Evolutionary conservation across 2,329 filamentous ascomycete genomes (phyloP).

Genomic region (Lecanicillium sp.): DNA sequence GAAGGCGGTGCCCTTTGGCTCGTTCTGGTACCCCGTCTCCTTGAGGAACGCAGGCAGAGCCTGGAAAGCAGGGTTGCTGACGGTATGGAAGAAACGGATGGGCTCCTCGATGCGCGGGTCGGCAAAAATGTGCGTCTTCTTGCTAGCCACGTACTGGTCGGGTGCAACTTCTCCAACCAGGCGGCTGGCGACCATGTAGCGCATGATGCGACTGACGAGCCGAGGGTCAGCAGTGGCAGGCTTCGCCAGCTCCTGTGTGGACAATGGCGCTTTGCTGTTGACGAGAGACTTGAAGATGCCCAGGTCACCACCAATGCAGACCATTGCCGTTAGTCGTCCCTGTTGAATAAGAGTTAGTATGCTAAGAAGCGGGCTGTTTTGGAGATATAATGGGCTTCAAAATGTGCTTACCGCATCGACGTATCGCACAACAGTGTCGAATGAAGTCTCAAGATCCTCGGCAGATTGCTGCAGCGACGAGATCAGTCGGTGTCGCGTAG

Average conservation of each 20-base stretch:
- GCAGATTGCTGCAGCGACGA: no score
- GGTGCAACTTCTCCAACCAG: conserved; percentile 19
- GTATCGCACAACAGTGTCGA: no score
- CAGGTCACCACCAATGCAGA: conserved; percentile 11
- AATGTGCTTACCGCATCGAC: no score
- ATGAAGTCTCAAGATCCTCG: no score
- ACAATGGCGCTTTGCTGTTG: conserved; percentile 10
- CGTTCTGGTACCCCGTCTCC: conserved; percentile 10
- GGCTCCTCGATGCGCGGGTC: conserved; percentile 18
- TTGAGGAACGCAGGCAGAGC: conserved; percentile 20
- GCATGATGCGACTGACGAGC: conserved; percentile 21
- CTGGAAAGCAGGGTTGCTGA: conserved; percentile 15
- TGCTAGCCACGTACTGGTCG: conserved; percentile 20
- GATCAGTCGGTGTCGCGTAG: no score
- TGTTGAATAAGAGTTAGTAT: no score
- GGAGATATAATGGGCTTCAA: no score
- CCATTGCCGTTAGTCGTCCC: not conserved
- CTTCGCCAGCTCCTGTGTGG: conserved; percentile 12
- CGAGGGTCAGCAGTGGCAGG: conserved; percentile 16
- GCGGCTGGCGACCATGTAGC: conserved; percentile 22
- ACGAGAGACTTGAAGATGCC: conserved; percentile 12
- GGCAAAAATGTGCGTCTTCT: conserved; percentile 18
- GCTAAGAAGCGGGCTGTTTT: no score
- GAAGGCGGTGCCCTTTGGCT: not conserved
- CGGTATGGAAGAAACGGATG: conserved; percentile 16